Base-by-base conservation (phyloP, 148 eudicot species). In the Fagopyrum tataricum region DNA sequence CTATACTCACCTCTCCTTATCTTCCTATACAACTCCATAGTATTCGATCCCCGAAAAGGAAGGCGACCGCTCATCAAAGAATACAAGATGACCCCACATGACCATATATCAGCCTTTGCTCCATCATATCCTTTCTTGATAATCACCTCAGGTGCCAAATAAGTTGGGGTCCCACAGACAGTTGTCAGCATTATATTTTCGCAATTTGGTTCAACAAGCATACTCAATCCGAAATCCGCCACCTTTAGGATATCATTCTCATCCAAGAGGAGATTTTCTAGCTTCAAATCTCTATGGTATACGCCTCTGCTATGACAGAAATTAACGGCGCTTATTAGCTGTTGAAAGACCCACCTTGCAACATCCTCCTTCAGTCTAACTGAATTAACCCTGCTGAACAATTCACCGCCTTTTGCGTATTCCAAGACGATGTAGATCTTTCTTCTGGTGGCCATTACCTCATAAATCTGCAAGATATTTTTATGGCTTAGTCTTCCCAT, bases 111-210 rank as follows among this genome's bases (percentile, higher is more conserved):
- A 47, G 98, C 87, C 82, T 92, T 92, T 9, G 85, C 91, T 24
- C 98, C 98, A 77, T 90, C 96, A 51, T 92, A 92, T 12, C 98
- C 98, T 77, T 73, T 84, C 79, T 87, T 82, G 26, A 77, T 80
- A 4, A 92, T 82, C 73, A 92, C 93, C 78, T 92, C 98, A 1
- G 98, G 98, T 21, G 98, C 98, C 39, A 90, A 90, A 70, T 92
- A 92, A 6, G 96, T 85, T 0, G 96, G 96, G 41, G 98, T 93
- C 23, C 98, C 98, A 79, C 98, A 92, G 46, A 85, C 80, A 18
- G 98, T 92, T 79, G 87, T 93, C 14, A 92, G 78, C 73, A 92
- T 4, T 2, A 10, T 91, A 52, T 90, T 89, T 72, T 85, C 80
- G 4, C 84, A 74, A 69, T 76, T 82, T 4, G 87, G 84, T 4